Evolutionary conservation across 2,329 filamentous ascomycete genomes (phyloP), one percentile per base, ranked within the genome.

Genomic region (Diaporthe destruens): DNA sequence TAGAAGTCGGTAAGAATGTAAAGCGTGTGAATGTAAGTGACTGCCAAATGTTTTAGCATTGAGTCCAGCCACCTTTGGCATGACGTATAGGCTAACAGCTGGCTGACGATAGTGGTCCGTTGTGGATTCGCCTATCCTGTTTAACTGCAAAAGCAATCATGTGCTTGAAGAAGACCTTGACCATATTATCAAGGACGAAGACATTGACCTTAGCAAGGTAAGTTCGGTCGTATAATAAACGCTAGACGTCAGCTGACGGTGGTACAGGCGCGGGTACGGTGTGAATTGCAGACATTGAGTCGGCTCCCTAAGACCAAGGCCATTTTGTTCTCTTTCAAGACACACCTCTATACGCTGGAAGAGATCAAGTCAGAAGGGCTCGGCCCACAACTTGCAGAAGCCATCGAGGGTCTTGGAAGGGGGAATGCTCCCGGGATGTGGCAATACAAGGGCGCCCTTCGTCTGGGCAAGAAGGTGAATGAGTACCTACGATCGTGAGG

Each of bases 271-370:
- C 80, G 78, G 61, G 74, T 86, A 6, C 82, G 86, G 34, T 83
- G 86, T 39, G 87, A 90, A 77, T 80, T 88, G 18, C 87, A 90
- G 76, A 87, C 86, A 0, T 75, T 89, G 39, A 86, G 82, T 1
- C 82, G 87, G 1, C 80, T 89, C 9, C 87, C 87, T 0, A 76
- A 81, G 71, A 86, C 84, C 0, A 77, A 78, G 3, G 84, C 85
- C 0, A 78, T 89, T 2, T 76, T 89, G 16, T 89, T 89, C 77
- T 87, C 86, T 12, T 88, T 89, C 81, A 89, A 89, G 79, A 88
- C 87, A 0, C 88, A 88, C 72, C 72, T 88, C 20, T 88, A 88
- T 65, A 83, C 85, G 0, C 72, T 89, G 0, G 73, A 78, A 11
- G 81, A 87, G 3, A 82, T 89, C 76, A 88, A 85, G 75, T 81